Conservation (phyloP, 2,329 filamentous ascomycete genomes). For the Fonsecaea erecta region DNA sequence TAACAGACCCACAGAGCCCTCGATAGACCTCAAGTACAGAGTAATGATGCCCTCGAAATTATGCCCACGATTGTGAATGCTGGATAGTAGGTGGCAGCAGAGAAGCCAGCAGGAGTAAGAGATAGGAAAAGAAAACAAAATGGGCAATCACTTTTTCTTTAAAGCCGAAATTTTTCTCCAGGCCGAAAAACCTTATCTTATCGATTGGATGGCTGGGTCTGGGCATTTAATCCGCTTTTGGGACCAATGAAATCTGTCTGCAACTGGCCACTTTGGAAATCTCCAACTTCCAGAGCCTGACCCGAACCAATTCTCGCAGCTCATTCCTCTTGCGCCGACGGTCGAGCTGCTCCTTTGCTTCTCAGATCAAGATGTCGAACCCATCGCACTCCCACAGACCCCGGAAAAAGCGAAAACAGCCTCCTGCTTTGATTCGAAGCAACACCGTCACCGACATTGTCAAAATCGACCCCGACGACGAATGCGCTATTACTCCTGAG, state of each 20-base stretch:
- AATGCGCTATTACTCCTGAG: constrained; percentile 62
- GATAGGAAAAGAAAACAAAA: constrained; percentile 14
- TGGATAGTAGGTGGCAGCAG: constrained; percentile 9
- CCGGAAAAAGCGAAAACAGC: constrained; percentile 52
- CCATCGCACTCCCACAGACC: constrained; percentile 46
- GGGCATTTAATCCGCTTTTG: neutral
- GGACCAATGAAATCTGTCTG: neutral
- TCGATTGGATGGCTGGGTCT: constrained; percentile 18
- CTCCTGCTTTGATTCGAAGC: constrained; percentile 37
- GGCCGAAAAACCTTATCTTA: constrained; percentile 21
- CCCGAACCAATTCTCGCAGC: neutral
- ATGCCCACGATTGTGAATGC: constrained; percentile 31
- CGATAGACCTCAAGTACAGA: constrained; percentile 30
- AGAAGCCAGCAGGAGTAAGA: constrained; percentile 4
- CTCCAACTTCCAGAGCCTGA: neutral
- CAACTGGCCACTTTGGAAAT: neutral
- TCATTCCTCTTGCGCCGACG: neutral
- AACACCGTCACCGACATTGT: constrained; percentile 50
- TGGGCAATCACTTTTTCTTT: constrained; percentile 3
- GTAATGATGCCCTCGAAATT: constrained; percentile 33
- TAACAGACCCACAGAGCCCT: constrained; percentile 32
- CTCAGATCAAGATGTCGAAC: constrained; percentile 29
- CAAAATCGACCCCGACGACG: constrained; percentile 49
- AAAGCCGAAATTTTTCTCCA: constrained; percentile 20
- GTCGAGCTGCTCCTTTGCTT: neutral